phyloP scores from a whole-genome alignment of 345 rosid species.

The Salix dunnii region DNA sequence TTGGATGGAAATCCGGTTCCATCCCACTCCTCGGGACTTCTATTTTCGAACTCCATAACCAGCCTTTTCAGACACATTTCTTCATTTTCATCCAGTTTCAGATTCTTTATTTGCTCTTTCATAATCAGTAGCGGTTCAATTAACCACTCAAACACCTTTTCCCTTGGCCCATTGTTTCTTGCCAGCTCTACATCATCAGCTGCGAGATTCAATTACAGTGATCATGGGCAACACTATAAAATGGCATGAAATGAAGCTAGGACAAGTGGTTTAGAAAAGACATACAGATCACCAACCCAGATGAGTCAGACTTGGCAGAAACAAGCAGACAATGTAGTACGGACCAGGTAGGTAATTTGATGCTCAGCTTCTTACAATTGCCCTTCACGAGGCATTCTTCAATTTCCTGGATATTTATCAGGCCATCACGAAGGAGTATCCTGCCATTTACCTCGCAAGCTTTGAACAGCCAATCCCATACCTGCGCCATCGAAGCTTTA shows the following conservation, averaged over 20 bases:
- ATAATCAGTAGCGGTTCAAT: conserved; percentile 64
- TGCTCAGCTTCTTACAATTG: conserved; percentile 48
- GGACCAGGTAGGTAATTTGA: conserved; percentile 71
- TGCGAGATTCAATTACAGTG: conserved; percentile 14
- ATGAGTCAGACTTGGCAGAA: conserved; percentile 60
- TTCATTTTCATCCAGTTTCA: conserved; percentile 49
- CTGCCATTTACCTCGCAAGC: conserved; percentile 75
- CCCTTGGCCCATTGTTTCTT: conserved; percentile 52
- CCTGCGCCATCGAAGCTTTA: conserved; percentile 36
- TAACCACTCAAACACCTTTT: conserved; percentile 66
- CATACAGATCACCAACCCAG: conserved; percentile 69
- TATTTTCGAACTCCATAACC: conserved; percentile 45
- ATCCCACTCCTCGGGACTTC: conserved; percentile 69
- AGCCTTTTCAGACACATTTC: conserved; percentile 52
- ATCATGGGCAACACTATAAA: conserved; percentile 1
- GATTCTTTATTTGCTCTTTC: conserved; percentile 74
- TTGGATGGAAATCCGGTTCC: conserved; percentile 49
- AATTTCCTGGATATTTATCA: conserved; percentile 57
- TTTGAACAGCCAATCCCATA: conserved; percentile 90
- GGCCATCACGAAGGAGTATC: conserved; percentile 55
- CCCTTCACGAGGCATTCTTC: conserved; percentile 61
- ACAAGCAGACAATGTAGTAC: conserved; percentile 63
- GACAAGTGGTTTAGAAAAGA: conserved; percentile 11
- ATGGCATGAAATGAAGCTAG: background rate
- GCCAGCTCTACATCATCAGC: conserved; percentile 69